Evolutionary conservation across 129 eudicot genomes (phyloP), one percentile per base, ranked within the genome.

Genomic region (Artemisia annua): DNA sequence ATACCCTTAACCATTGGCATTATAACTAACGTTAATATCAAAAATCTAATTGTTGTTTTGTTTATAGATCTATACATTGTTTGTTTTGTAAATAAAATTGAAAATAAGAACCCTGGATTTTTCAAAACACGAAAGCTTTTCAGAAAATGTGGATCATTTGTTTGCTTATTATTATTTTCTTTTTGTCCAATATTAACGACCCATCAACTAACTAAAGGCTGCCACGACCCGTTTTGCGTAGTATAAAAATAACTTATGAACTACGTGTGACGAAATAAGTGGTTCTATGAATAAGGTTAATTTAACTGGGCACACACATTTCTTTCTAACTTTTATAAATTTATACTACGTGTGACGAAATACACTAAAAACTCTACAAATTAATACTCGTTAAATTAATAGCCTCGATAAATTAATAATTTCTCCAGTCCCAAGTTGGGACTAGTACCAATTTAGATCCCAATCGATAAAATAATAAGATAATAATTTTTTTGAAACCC

Each of bases 21-120:
- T 75, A 75, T 73, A 18, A 48, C 24, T 48, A 80, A 60, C 44
- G 69, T 69, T 71, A 75, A 24, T 22, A 66, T 54, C 48, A 67
- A 4, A 14, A 63, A 28, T 63, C n/a, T 1, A 24, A 60, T 62
- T 67, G 67, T 52, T 35, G 72, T 32, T 53, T 44, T 70, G 77
- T 49, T 54, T 48, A 43, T 75, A 44, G 67, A 75, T 75, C 77
- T 71, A 67, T 76, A 63, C 84, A 80, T 75, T 80, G 48, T 74
- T 71, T 24, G 32, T 61, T 66, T 63, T 63, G 66, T 11, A 51
- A 22, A 62, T 62, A 51, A 53, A 48, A 62, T 52, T 56, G 3
- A 14, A 11, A 43, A 63, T 78, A 78, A 15, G 60, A 70, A 78
- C 46, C 81, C 59, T 70, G 63, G 52, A 78, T 71, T 78, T 70